Evolutionary conservation across 1,284 basidiomycete genomes (phyloP).

Genomic region (Cerioporus squamosus): DNA sequence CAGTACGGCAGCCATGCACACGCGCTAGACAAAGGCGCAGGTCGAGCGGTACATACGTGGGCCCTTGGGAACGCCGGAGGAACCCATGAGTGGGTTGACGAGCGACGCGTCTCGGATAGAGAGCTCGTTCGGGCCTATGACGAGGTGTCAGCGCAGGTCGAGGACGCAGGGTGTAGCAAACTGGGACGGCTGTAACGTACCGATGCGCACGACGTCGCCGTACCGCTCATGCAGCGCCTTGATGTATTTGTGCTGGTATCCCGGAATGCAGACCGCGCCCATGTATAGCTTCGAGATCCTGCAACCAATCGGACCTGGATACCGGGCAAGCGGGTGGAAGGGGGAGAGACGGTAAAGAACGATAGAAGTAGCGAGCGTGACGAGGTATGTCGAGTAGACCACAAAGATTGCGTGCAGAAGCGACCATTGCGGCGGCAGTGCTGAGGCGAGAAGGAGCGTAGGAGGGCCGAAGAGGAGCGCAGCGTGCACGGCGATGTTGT

Average conservation of each 20-base stretch:
- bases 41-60: constrained; percentile 23
- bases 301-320: constrained; percentile 33
- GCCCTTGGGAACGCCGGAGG: constrained; percentile 29
- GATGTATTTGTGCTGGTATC: constrained; percentile 31
- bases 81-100: constrained; percentile 23
- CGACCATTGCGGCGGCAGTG: neutral
- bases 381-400: neutral
- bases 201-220: constrained; percentile 35
- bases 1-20: neutral
- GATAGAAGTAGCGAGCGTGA: constrained; percentile 22
- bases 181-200: constrained; percentile 13
- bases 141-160: neutral
- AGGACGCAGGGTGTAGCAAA: neutral
- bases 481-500: neutral
- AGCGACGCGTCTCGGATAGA: constrained; percentile 26
- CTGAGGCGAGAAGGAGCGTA: neutral
- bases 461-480: constrained; percentile 5
- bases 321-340: constrained; percentile 35
- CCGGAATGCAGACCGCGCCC: constrained; percentile 16
- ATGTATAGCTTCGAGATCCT: constrained; percentile 32
- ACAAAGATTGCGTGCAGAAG: neutral
- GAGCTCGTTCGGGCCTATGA: constrained; percentile 35
- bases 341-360: constrained; percentile 35
- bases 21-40: too few relatives aligned
- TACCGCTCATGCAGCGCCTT: constrained; percentile 32